phyloP scores from a whole-genome alignment of 2,329 filamentous ascomycete genomes.

The Colletotrichum truncatum region DNA sequence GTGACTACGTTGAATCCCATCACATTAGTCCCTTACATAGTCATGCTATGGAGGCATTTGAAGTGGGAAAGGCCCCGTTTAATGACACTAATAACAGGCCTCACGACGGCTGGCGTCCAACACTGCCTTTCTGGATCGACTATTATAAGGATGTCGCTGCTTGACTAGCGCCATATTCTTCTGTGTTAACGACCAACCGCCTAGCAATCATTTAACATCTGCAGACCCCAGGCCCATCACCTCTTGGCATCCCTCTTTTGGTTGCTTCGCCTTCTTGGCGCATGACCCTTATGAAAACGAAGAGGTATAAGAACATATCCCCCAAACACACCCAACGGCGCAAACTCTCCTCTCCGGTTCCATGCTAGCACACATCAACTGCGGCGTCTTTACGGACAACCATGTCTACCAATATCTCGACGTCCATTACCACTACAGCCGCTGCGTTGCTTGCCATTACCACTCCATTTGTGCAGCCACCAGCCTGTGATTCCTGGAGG shows the following conservation, averaged over 20 bases:
- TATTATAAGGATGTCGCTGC: too few relatives aligned
- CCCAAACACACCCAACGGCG: background rate
- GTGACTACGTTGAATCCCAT: conserved; percentile 63
- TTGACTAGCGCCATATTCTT: too few relatives aligned
- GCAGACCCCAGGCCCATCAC: too few relatives aligned
- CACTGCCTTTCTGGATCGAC: too few relatives aligned
- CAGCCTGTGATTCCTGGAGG: conserved; percentile 1
- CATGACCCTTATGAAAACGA: background rate
- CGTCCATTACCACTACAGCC: background rate
- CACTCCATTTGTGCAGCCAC: conserved; percentile 14
- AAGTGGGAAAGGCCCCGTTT: too few relatives aligned
- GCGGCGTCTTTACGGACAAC: background rate
- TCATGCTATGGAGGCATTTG: conserved; percentile 37
- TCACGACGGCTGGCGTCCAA: too few relatives aligned
- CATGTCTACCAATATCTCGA: background rate
- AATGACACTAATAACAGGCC: too few relatives aligned
- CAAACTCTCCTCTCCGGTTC: background rate
- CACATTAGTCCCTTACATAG: conserved; percentile 57
- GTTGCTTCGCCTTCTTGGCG: conserved; percentile 8
- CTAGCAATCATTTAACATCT: too few relatives aligned
- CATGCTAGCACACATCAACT: too few relatives aligned
- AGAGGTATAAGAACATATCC: background rate
- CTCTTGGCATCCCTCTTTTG: background rate
- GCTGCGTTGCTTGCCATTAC: conserved; percentile 6
- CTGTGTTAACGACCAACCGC: too few relatives aligned